Percentiles rank a stretch among this genome's conserved stretches.
Conservation (phyloP, 345 rosid species). For the Gossypioides kirkii region DNA sequence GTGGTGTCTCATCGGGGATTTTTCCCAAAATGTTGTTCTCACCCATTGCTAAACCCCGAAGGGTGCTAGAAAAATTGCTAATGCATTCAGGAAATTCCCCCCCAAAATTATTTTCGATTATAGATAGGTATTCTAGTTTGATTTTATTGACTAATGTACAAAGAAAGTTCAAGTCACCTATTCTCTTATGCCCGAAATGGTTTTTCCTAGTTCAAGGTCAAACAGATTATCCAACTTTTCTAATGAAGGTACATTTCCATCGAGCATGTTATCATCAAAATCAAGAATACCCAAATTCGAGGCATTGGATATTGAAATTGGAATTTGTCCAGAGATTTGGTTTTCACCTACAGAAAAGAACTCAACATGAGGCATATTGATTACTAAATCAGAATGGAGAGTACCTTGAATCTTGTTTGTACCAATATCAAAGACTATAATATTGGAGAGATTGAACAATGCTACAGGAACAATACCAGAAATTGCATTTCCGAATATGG, state of each 20-base stretch:
- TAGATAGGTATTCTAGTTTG: no score
- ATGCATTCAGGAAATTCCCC: no score
- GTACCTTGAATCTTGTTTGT: background rate
- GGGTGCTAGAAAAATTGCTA: no score
- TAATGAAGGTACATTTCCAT: conserved; percentile 6
- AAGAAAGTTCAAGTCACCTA: no score
- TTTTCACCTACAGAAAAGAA: background rate
- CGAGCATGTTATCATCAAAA: background rate
- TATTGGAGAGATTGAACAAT: conserved; percentile 9
- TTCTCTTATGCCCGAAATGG: background rate
- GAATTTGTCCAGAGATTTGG: conserved; percentile 5
- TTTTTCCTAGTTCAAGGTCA: fast-evolving
- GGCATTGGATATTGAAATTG: conserved; percentile 2
- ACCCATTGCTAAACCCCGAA: no score
- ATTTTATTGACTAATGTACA: no score
- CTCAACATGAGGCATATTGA: background rate
- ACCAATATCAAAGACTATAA: background rate
- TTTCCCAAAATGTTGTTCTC: no score
- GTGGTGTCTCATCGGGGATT: no score
- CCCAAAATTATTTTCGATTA: no score
- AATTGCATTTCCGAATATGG: background rate
- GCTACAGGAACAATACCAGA: background rate
- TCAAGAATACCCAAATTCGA: background rate
- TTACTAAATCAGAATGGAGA: background rate
- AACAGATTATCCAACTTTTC: background rate